Evolutionary conservation across 352 stramenopile genomes (phyloP), one percentile per base, ranked within the genome.

Genomic region (Globisporangium apiculatum): DNA sequence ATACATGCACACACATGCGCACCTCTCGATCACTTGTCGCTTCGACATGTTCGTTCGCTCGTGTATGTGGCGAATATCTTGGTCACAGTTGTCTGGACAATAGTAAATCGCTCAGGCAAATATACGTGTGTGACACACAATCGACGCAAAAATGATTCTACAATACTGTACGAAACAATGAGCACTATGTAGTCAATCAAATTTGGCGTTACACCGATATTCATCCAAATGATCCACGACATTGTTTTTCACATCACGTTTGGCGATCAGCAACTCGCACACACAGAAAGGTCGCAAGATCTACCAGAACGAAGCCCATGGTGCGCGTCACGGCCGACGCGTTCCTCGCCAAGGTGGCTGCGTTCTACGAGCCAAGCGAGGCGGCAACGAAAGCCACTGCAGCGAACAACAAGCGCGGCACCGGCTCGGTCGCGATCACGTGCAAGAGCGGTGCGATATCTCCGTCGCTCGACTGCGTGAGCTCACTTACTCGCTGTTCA

Each of bases 281-380:
- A 31, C 2, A 3, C 24, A 31, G 24, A 31, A 31, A 31, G 24
- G 24, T 3, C 24, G 3, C 24, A 31, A 31, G 24, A 31, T 31
- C 24, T 31, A 31, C 24, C 24, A 31, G 40, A 43, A 43, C 40
- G 4, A 18, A 49, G 15, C 7, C 17, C 24, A 90, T 76, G 62
- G 72, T 86, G 63, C 69, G 77, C 50, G 77, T 90, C 51, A 73
- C 68, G 46, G 71, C 73, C 14, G 76, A 88, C 60, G 67, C 70
- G 65, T 90, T 90, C 68, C 68, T 88, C 60, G 61, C 65, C 24
- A 79, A 87, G 51, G 70, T 88, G 53, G 47, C 65, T n/a, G 72
- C 72, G 58, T 70, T 90, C 36, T 90, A 86, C 64, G 62, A 46
- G 67, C 66, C 51, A 31, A 31, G 24, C 24, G 24, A 31, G 24